Base-by-base conservation (phyloP, 306 rosid genomes). In the Cucurbita moschata region DNA sequence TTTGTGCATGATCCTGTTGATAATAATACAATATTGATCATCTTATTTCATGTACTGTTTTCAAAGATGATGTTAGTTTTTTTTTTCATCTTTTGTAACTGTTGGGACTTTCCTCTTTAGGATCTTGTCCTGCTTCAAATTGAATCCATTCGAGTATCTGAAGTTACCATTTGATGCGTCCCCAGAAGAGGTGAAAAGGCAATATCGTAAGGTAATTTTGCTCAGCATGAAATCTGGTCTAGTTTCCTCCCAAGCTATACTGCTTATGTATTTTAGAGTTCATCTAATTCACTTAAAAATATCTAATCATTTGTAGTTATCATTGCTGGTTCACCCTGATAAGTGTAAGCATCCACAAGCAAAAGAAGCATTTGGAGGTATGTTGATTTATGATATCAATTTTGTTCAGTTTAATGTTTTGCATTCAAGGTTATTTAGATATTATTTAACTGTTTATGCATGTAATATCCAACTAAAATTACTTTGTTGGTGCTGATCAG, bases 331-430 rank as follows among this genome's bases (percentile, higher is more conserved):
- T 81, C 99, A 91, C 65, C 99, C 99, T 79, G 97, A 94, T 81
- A 94, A 94, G 82, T 94, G 99, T 86, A 94, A 89, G 92, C 96
- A 94, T 84, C 97, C 92, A 75, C 92, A 91, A 72, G 88, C 97
- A 72, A 94, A 94, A 87, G 99, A 94, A 81, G 99, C 99, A 78
- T 94, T 91, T 87, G 92, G 78, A 91, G 99, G 97, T 94, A 82
- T 43, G 30, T 73, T 73, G 61, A 61, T 80, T 7, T 77, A 49
- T 47, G 73, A 13, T 69, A 23, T 46, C 37, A 46, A 47, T 82
- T 44, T n/a, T 72, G 1, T 74, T 51, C 43, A 8, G 30, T 70
- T 67, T 23, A 67, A 21, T 67, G 73, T 44, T 67, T 44, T 19
- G 57, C 21, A 4, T 68, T 67, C 38, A 44, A 44, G 73, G 13